Conservation (phyloP, 2,329 filamentous ascomycete genomes). For the Tolypocladium capitatum region DNA sequence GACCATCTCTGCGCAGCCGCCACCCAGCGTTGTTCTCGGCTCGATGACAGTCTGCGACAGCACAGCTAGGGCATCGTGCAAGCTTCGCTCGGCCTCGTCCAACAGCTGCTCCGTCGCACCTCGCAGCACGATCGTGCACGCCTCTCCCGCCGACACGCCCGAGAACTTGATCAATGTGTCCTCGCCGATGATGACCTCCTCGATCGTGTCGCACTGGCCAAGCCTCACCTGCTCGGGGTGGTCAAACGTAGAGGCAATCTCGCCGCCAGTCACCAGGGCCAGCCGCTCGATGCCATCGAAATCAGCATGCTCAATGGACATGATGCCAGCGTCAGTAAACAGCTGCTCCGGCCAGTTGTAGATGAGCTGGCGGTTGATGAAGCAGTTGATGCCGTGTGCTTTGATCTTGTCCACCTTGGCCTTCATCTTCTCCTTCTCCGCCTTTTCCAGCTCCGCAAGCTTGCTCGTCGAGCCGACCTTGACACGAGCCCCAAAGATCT, state of each 20-base stretch:
- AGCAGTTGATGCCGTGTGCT: conserved; percentile 97
- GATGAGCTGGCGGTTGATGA: conserved; percentile 97
- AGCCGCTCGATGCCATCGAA: conserved; percentile 96
- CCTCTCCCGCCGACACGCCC: conserved; percentile 81
- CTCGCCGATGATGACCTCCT: conserved; percentile 97
- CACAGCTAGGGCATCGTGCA: conserved; percentile 92
- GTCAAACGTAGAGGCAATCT: conserved; percentile 96
- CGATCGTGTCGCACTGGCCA: conserved; percentile 86
- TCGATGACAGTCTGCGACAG: conserved; percentile 94
- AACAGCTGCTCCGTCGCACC: conserved; percentile 94
- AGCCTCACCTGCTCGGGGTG: conserved; percentile 96
- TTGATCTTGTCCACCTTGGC: conserved; percentile 99
- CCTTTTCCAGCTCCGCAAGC: conserved; percentile 95
- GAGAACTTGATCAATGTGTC: conserved; percentile 97
- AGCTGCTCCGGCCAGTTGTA: conserved; percentile 99
- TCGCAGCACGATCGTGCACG: conserved; percentile 91
- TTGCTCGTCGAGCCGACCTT: conserved; percentile 96
- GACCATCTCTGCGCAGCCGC: conserved; percentile 94
- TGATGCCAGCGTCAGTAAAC: conserved; percentile 93
- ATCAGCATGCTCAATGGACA: conserved; percentile 97
- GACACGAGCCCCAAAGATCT: conserved; percentile 94
- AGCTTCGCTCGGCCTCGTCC: conserved; percentile 88
- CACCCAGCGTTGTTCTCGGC: conserved; percentile 84
- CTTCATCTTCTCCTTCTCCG: conserved; percentile 98
- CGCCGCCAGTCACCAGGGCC: conserved; percentile 88